Base-by-base conservation (phyloP, 768 basidiomycete species). In the Nevesoporus exiguus region DNA sequence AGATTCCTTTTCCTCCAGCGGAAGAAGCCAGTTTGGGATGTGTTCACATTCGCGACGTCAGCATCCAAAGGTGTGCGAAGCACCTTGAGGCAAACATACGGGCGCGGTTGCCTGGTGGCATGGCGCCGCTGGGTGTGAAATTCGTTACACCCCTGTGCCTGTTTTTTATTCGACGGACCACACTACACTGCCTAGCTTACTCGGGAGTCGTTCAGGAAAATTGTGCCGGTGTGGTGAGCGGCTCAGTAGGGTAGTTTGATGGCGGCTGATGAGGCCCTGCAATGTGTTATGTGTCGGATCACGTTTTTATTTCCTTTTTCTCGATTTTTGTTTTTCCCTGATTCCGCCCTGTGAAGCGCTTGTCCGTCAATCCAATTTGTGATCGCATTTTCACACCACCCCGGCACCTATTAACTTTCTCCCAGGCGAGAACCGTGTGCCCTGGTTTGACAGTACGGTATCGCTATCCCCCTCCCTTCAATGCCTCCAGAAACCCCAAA, bases 401-500 rank as follows among this genome's bases (percentile, higher is more conserved):
- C n/a, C 51, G 66, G 52, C 47, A 53, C 57, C 56, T 65, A 39
- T 65, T 55, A 54, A 49, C 57, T 47, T 63, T 60, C 59, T 68
- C 60, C 57, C 61, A 60, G 63, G 57, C 52, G 50, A 42, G 50
- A 50, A 58, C 51, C 56, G 62, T 54, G 48, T 57, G 36, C 27
- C 45, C 47, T 49, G 49, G 52, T 54, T 54, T 51, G 33, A 53
- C 46, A 36, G 48, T 46, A 15, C 46, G 27, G 44, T n/a, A 41
- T 44, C 15, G 22, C 47, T 52, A 19, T 59, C 56, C 47, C 47
- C 36, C 56, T 22, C 21, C 52, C 15, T 43, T 52, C 47, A 34
- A 85, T 85, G 84, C 82, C 84, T 34, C 76, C 76, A 49, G 84
- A 85, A 65, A 76, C 74, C 1, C 73, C 76, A 19, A 81, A 80